Base-by-base conservation (phyloP, 768 basidiomycete genomes). In the Auricularia cornea region DNA sequence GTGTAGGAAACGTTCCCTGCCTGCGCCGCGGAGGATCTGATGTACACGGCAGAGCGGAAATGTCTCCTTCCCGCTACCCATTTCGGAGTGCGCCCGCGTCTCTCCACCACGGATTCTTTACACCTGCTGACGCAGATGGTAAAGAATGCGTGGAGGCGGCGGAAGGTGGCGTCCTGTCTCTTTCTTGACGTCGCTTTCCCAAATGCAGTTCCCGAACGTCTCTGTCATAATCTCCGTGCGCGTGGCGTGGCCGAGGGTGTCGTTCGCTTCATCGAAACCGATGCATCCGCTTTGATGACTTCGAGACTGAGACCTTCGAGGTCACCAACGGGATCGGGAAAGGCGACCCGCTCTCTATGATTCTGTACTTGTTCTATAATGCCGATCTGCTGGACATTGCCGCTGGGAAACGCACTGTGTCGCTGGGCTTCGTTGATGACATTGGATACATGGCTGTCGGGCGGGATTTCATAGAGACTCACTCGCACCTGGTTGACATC, bases 331-430 rank as follows among this genome's bases (percentile, higher is more conserved):
- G 76, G 0, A 72, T 76, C 0, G 71, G 72, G 2, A 74, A 78
- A 63, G 77, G 77, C 0, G 70, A 73, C 64, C 75, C 74, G 0
- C 60, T 71, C 2, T 74, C 74, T 0, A 71, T 71, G 52, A 63
- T 75, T 1, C 60, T 72, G 0, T 76, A 74, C 59, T 66, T 71
- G 6, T 69, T 76, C 18, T 76, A 73, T 65, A 78, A 76, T 59
- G 10, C 74, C 0, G 63, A 68, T 57, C 63, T 75, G 0, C 63
- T 73, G 0, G 59, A 68, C 2, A 26, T 63, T 0, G 66, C 62
- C 20, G 33, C 65, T 0, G 62, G 66, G 3, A 52, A 56, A 14
- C 6, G 18, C 28, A 62, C 33, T 12, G 31, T 60, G 1, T 32
- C 44, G 4, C 44, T 61, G 2, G n/a, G 48, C 4, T 40, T 62